Evolutionary conservation across 441 rosid genomes (phyloP), one percentile per base, ranked within the genome.

Genomic region (Erodium texanum): DNA sequence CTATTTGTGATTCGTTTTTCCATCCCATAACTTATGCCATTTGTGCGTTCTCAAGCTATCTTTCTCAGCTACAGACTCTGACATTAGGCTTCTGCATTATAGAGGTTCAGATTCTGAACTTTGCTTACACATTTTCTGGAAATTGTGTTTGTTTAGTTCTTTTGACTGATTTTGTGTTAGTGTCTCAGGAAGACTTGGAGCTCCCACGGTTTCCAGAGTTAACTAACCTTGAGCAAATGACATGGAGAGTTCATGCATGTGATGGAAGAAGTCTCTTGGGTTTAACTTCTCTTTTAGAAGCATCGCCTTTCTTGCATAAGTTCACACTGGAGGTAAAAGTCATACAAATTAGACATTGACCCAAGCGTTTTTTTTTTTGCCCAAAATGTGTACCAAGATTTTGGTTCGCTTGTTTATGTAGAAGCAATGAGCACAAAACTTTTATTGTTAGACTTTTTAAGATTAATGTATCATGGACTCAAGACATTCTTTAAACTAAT

Each of bases 61-160:
- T 73, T 52, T 66, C 15, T 64, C 69, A 68, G 62, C 72, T 73
- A 18, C 62, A 56, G 24, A 29, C 56, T 24, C 72, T 73, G 24
- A 59, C 19, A 45, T 61, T 69, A 62, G 65, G 65, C 34, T 62
- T 62, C 65, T 62, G 65, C 36, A 62, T 62, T 27, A n/a, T 62
- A 62, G 65, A 62, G 65, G 65, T 62, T 4, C 20, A 22, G 24
- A 5, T 61, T 61, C 3, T 61, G 34, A 62, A 14, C 7, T 62
- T 24, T n/a, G 19, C 19, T 24, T 62, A 14, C 65, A 14, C 65
- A 62, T 62, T 61, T 61, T 12, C 18, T 19, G 27, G 34, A 24
- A 24, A 8, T 24, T 14, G 65, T 62, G 16, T 61, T 61, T 61
- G 32, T 61, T 3, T 24, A 0, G 34, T 23, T n/a, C 34, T 61